Evolutionary conservation across 202 grass and related monocot species (phyloP).

Genomic region (Schoenoplectus tabernaemontani): DNA sequence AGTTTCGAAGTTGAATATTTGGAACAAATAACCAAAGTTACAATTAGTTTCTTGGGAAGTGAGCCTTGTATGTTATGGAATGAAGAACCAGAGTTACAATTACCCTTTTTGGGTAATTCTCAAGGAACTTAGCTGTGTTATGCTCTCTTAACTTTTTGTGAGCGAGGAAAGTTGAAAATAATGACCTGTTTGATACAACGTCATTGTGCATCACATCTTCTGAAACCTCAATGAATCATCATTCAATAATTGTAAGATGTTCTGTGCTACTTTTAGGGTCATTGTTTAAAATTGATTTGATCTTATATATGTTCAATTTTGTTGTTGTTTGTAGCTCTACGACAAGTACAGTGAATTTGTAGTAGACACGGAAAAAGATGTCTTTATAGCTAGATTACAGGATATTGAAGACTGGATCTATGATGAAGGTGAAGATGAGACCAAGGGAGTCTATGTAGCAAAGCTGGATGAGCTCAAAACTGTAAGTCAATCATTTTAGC

Average conservation of each 20-base stretch:
- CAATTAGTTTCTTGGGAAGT: no score
- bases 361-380: constrained; percentile 52
- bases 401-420: constrained; percentile 97
- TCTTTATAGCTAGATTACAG: constrained; percentile 58
- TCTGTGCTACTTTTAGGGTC: neutral
- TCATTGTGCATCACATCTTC: neutral
- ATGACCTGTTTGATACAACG: neutral
- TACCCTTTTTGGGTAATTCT: no score
- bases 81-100: no score
- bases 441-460: constrained; percentile 88
- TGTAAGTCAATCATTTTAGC: constrained; percentile 17
- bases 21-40: no score
- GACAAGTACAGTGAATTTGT: constrained; percentile 79
- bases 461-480: constrained; percentile 84
- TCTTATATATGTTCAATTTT: constrained; percentile 9
- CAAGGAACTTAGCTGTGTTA: no score
- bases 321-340: constrained; percentile 46
- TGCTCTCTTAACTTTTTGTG: neutral
- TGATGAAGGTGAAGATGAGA: constrained; percentile 97
- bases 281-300: neutral
- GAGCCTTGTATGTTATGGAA: no score
- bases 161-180: neutral
- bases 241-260: neutral
- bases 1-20: no score
- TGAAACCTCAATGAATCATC: neutral